Evolutionary conservation across 2,329 filamentous ascomycete genomes (phyloP), one percentile per base, ranked within the genome.

Genomic region (Periglandula ipomoeae): DNA sequence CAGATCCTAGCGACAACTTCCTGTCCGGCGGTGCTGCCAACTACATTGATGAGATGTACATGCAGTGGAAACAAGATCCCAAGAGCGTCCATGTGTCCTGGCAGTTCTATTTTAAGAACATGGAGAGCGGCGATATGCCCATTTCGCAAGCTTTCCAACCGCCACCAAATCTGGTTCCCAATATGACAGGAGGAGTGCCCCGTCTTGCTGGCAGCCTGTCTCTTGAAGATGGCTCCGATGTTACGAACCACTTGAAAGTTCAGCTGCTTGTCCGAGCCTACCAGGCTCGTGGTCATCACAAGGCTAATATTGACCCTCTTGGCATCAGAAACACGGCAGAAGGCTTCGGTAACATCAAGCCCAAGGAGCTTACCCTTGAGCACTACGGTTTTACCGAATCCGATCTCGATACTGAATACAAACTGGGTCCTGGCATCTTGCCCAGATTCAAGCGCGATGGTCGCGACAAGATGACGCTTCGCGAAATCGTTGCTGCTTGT

Each of bases 1-100:
- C 81, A 55, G 89, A 95, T 66, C 81, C 90, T 56, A 95, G 87
- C 69, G 93, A 98, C 71, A 95, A 84, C 72, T 98, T 98, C 78
- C 80, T 98, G 53, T 88, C 89, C 55, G 93, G 93, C 58, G 97
- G 88, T 75, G 93, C 91, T 52, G 93, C 93, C 70, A 96, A 95
- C 75, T 98, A 98, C 74, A 89, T 98, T 66, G 93, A 98, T 70
- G 93, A 96, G 76, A 98, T 98, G 93, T 98, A 98, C 72, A 76
- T 96, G 74, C 84, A 90, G 66, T 98, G 93, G 93, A 95, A 91
- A 72, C 77, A 87, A 56, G 89, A 98, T 61, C 90, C 93, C 46
- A 79, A 82, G 61, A 95, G 88, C 65, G 93, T 98, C 51, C 93
- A 98, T 71, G 79, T 95, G 61, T 98, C 93, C 67, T 98, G 93